Base-by-base conservation (phyloP, 208 protist species). In the Trypanosoma melophagium region DNA sequence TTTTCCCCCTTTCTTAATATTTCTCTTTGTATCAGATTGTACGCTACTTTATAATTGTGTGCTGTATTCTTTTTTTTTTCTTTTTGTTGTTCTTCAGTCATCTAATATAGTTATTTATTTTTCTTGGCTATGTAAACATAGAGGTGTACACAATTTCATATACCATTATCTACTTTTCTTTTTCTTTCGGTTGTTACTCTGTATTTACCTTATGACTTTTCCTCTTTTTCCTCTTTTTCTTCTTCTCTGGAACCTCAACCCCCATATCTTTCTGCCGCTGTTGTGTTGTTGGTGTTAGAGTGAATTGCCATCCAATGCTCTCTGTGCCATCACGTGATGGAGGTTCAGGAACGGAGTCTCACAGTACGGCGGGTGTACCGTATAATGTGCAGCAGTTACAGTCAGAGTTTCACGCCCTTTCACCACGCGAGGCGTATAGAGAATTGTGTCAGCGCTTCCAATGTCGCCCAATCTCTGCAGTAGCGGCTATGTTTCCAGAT, bases 361-460 rank as follows among this genome's bases (percentile, higher is more conserved):
- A 60, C 7, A 60, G 68, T 14, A 19, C 40, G 17, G 70, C 58
- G 4, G 54, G 50, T 2, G 35, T 77, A 60, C 71, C 74, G 54
- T 88, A 86, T 51, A 70, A 82, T 50, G 77, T 82, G 9, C 57
- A 60, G 16, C 66, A 74, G 54, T 64, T 83, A 21, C 85, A 87
- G 57, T 51, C 58, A 3, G 75, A 80, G 49, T 88, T 82, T 53
- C 81, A 66, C 35, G 71, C 60, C 25, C 52, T 63, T 19, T 83
- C 84, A 3, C 87, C 80, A 9, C 64, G 75, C 1, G 82, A 81
- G 38, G 76, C 80, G 12, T 93, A 93, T 71, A 50, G 25, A 22
- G 61, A 58, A n/a, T 59, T 90, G 7, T 93, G 81, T 47, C 38
- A 74, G 9, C 72, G 69, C 8, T 28, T 59, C 12, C 64, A 79